Percentiles rank a stretch among this genome's conserved stretches.
phyloP scores from a whole-genome alignment of 2,329 filamentous ascomycete species.

The Aureobasidium subglaciale region DNA sequence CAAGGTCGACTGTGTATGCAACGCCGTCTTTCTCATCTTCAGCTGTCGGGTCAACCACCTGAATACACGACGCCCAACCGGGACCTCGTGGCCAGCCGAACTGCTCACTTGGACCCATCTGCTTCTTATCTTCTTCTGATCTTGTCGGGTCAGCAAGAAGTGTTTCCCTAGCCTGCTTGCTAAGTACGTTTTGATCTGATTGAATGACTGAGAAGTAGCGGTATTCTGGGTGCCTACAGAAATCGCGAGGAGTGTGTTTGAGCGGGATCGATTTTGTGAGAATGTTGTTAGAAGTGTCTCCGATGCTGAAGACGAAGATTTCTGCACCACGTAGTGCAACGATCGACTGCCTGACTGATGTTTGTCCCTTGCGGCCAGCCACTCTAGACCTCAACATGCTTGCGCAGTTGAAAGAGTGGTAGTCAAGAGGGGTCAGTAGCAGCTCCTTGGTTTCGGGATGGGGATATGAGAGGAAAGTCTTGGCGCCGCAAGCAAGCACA shows the following conservation, averaged over 20 bases:
- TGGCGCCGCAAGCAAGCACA: constrained; percentile 81
- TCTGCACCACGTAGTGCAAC: constrained; percentile 72
- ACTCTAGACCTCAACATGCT: constrained; percentile 70
- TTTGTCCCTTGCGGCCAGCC: constrained; percentile 58
- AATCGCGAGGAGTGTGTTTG: constrained; percentile 80
- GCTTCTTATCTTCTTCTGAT: constrained; percentile 57
- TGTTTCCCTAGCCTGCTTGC: constrained; percentile 67
- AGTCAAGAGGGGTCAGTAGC: constrained; percentile 86
- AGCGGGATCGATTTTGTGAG: constrained; percentile 50
- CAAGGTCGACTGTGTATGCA: constrained; percentile 70
- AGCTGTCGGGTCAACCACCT: constrained; percentile 74
- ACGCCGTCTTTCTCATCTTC: constrained; percentile 40
- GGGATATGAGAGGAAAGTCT: constrained; percentile 93
- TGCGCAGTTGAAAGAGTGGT: constrained; percentile 80
- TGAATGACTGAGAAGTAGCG: constrained; percentile 92
- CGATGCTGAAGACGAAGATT: constrained; percentile 19
- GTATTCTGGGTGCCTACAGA: constrained; percentile 80
- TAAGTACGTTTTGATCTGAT: constrained; percentile 84
- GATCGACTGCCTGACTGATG: constrained; percentile 67
- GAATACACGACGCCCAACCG: constrained; percentile 93
- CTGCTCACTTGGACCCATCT: constrained; percentile 65
- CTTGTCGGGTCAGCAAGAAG: constrained; percentile 65
- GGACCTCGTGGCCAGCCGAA: constrained; percentile 82
- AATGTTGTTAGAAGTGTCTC: constrained; percentile 18
- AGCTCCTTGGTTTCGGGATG: constrained; percentile 82